Base-by-base conservation (phyloP, 2,329 filamentous ascomycete species). In the Claviceps sp. region DNA sequence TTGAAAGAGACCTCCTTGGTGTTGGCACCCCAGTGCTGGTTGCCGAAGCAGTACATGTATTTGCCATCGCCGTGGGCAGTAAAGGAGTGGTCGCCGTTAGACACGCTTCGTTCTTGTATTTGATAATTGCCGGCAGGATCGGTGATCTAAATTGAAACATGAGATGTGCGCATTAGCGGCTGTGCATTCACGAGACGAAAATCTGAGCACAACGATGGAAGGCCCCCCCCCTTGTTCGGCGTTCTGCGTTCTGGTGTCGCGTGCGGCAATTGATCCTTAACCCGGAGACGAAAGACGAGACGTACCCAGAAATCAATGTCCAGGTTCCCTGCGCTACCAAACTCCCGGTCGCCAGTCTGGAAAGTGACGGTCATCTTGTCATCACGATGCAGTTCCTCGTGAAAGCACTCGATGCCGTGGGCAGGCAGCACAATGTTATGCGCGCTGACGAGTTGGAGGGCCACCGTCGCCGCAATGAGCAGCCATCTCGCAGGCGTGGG, bases 1-100 rank as follows among this genome's bases (percentile, higher is more conserved):
- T 98, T 98, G 81, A 98, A 98, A 52, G 88, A 95, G 50, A 98
- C 91, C 70, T 98, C 93, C 73, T 98, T 98, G 66, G 82, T 94
- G 69, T 88, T 88, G 53, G 90, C 89, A 53, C 88, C 87, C 89
- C 91, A 98, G 69, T 93, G 85, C 76, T 97, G 91, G 72, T 98
- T 98, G 71, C 93, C 94, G 74, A 98, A 98, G 81, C 93, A 98
- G 81, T 98, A 98, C 53, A 80, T 75, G 74, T 86, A 96, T 72
- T 86, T 89, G 58, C 93, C 93, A 68, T 98, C 90, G 64, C 82
- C 72, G 61, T 78, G 75, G 49, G 93, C 90, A 40, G 82, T 85
- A 71, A 98, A 97, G 53, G 87, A 87, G 74, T 94, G 88, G 70
- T 97, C 91, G 66, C 93, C 93, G 61, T 86, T 90, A 56, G 90